Conservation (phyloP, 1,139 yeast species). For the Pichia sp. region DNA sequence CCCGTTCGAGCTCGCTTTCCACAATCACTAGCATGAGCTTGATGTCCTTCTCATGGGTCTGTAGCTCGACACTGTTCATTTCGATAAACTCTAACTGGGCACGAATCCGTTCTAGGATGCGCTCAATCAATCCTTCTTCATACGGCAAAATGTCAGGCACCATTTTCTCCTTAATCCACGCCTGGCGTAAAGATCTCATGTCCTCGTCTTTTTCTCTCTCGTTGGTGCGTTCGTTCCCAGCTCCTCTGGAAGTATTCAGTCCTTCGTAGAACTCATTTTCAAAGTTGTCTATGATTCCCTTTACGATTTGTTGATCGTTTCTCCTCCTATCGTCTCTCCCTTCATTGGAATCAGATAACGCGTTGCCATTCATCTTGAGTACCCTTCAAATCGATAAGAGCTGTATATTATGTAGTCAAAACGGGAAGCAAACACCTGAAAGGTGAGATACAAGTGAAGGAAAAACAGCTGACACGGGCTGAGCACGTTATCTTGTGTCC, state of each 20-base stretch:
- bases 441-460: too few species aligned
- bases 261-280: constrained; percentile 32
- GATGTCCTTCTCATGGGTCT: constrained; percentile 53
- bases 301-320: constrained; percentile 44
- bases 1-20: constrained; percentile 87
- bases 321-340: constrained; percentile 17
- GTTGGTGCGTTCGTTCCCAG: constrained; percentile 24
- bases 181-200: constrained; percentile 45
- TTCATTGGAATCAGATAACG: background rate
- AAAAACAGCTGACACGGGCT: too few species aligned
- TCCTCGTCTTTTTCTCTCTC: constrained; percentile 32
- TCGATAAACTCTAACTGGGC: constrained; percentile 72
- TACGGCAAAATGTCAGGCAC: constrained; percentile 80
- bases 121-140: constrained; percentile 53
- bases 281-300: constrained; percentile 64
- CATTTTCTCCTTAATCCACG: constrained; percentile 82
- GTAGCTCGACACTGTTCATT: constrained; percentile 49
- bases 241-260: constrained; percentile 24
- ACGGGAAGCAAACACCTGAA: too few species aligned
- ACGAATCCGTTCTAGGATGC: constrained; percentile 56
- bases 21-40: constrained; percentile 77
- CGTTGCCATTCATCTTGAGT: background rate
- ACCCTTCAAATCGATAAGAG: background rate
- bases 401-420: too few species aligned
- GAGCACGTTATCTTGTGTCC: too few species aligned